Conservation (phyloP, 2,329 filamentous ascomycete genomes). For the Lachnellula occidentalis region DNA sequence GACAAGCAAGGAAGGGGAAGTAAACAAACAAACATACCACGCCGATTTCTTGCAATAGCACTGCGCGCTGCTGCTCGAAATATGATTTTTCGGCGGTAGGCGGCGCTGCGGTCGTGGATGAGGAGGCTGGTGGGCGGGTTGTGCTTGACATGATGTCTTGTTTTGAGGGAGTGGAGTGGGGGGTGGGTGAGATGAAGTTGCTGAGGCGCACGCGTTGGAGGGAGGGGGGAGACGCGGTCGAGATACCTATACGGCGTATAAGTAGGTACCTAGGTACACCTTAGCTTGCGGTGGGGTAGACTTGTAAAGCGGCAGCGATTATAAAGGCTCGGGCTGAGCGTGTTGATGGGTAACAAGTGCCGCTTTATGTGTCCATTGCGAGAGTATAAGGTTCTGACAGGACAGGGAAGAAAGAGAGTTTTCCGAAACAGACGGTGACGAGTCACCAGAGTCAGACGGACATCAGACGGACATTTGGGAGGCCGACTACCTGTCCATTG, state of each 20-base stretch:
- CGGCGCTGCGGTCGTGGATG: slow-evolving; percentile 9
- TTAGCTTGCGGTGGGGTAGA: too few relatives aligned
- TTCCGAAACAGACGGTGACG: too few relatives aligned
- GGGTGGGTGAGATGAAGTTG: not conserved
- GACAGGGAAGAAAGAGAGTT: too few relatives aligned
- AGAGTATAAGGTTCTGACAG: too few relatives aligned
- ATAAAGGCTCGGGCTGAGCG: too few relatives aligned
- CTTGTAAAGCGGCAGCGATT: too few relatives aligned
- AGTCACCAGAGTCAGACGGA: too few relatives aligned
- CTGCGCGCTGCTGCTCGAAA: slow-evolving; percentile 71
- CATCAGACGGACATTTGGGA: too few relatives aligned
- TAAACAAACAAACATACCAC: slow-evolving; percentile 43
- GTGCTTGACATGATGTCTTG: slow-evolving; percentile 22
- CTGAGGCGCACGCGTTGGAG: not conserved
- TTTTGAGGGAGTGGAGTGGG: not conserved
- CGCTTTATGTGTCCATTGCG: too few relatives aligned
- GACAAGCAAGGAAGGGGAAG: not conserved
- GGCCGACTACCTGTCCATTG: too few relatives aligned
- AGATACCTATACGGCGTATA: too few relatives aligned
- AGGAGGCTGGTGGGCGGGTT: slow-evolving; percentile 13
- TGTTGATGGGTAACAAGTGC: too few relatives aligned
- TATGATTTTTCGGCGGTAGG: slow-evolving; percentile 48
- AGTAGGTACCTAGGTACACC: not conserved
- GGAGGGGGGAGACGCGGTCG: not conserved
- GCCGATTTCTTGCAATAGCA: slow-evolving; percentile 67